Evolutionary conservation across 2,329 filamentous ascomycete species (phyloP), one percentile per base, ranked within the genome.

Genomic region (Laburnicola sp.): DNA sequence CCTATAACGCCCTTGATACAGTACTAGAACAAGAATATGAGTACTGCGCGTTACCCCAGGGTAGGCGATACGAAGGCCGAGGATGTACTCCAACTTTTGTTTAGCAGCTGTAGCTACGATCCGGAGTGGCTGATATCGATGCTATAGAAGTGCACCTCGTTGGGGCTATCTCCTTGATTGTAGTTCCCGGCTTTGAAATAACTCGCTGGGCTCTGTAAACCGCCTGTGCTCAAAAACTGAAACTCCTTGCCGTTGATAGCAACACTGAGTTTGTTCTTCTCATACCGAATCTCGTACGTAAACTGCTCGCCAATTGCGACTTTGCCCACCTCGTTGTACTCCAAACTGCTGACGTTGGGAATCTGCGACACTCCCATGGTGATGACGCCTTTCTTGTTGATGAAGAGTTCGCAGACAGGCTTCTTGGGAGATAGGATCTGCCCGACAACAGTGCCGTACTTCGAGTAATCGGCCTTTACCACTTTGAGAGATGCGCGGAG

Each of bases 351-450:
- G 42, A 57, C 68, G 28, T 57, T 57, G 36, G 60, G 60, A 9
- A 70, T 71, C 54, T 70, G 66, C 45, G 74, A 69, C n/a, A 77
- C 74, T 2, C 74, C 74, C 50, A 76, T 69, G 1, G 58, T 63
- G 21, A 77, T 48, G 1, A 60, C 62, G 4, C 75, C 75, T 2
- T 55, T 59, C 6, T 59, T 49, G 42, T 68, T 71, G 51, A 71
- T 72, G 59, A 72, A 78, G 11, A 77, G 58, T 53, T 77, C 75
- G 11, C 64, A 68, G 9, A 76, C 65, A 1, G 75, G 75, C 57
- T 76, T 76, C 50, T 50, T 64, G 16, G 22, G 70, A 74, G 8
- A 74, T 53, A 6, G 71, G 48, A 76, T 68, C 53, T 76, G 74
- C 4, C 73, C 74, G 40, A 76, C 63, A 5, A 73, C 71, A 7